Base-by-base conservation (phyloP, 108 stramenopile species). In the Craspedostauros australis region DNA sequence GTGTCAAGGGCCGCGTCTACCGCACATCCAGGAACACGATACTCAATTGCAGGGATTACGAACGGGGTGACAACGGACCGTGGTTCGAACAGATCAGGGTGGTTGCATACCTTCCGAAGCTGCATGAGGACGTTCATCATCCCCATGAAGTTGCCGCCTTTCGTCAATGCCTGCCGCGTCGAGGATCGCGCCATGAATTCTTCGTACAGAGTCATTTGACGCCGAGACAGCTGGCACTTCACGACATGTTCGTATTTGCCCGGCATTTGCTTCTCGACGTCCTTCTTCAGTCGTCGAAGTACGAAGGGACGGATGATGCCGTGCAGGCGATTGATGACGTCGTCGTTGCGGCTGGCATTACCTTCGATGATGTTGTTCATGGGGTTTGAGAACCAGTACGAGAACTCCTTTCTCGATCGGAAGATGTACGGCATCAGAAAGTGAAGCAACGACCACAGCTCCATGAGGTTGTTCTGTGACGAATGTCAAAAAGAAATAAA, bases 71-170 rank as follows among this genome's bases (percentile, higher is more conserved):
- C 52, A 24, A 97, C 91, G 12, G 95, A 80, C 4, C 99, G 76
- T 18, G 99, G 88, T 60, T 98, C 96, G 67, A 98, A 97, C 15
- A 99, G 80, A 53, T 99, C 98, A 21, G 98, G 98, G 57, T 99
- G 98, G 61, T 99, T 98, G 72, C 98, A 99, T 7, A 99, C 96
- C 73, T 98, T 99, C 29, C 98, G 68, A 2, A 99, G 83, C 66
- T 98, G 96, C 96, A 99, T 98, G 39, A 99, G 79, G 22, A 99
- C 92, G 59, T 93, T 95, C 96, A 99, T 98, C 96, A 99, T 98
- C 30, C 94, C 95, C 91, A 98, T 88, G 62, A 86, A 97, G 56
- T 92, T 91, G 5, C 95, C 94, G 5, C 91, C 82, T 41, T 76
- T 70, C 38, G 72, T 57, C 51, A 96, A 54, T 18, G 91, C 85